Conservation (phyloP, 78 protist genomes). For the slime mould (Dictyostelium discoideum) region DNA sequence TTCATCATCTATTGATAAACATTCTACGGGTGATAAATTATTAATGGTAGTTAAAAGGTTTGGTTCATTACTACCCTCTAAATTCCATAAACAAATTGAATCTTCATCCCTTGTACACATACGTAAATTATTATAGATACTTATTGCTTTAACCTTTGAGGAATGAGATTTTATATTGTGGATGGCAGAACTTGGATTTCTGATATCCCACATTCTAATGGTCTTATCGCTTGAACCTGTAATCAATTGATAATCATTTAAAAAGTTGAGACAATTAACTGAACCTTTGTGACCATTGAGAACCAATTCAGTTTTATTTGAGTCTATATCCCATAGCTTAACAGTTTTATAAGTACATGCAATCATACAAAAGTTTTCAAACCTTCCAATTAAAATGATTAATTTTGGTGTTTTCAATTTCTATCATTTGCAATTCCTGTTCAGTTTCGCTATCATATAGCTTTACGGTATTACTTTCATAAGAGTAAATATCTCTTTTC, state of each 20-base stretch:
- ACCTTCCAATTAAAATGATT: background rate
- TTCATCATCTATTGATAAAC: constrained; percentile 27
- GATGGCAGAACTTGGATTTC: background rate
- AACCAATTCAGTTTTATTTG: background rate
- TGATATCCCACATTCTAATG: constrained; percentile 41
- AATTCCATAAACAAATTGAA: background rate
- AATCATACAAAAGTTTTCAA: background rate
- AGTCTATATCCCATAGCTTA: constrained; percentile 40
- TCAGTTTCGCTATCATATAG: constrained; percentile 16
- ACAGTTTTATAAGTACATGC: constrained; percentile 41
- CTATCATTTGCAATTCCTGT: constrained; percentile 20
- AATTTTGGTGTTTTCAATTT: constrained; percentile 5
- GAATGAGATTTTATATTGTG: background rate
- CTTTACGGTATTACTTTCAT: background rate
- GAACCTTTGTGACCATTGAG: constrained; percentile 11
- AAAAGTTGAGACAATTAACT: constrained; percentile 52
- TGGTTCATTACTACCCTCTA: background rate
- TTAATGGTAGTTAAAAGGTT: background rate
- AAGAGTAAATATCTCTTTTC: background rate
- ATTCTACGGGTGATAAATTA: background rate
- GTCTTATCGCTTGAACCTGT: constrained; percentile 49
- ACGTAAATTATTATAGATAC: background rate
- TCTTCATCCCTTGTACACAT: background rate
- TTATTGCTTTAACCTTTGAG: background rate
- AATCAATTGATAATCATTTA: background rate